phyloP scores from a whole-genome alignment of 352 stramenopile genomes.

The Pythium coloratum region DNA sequence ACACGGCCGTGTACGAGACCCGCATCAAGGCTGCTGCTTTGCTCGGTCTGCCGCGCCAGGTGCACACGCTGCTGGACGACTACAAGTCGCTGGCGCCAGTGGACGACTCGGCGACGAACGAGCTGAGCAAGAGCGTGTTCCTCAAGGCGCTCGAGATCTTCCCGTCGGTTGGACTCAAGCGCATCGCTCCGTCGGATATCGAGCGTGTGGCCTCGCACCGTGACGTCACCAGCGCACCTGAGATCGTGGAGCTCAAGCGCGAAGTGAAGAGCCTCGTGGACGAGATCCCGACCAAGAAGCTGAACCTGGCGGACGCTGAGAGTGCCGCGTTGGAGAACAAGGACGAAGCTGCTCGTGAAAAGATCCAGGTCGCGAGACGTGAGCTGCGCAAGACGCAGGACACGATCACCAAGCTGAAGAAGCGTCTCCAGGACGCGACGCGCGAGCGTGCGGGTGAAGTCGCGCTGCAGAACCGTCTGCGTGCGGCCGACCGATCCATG shows the following conservation, averaged over 20 bases:
- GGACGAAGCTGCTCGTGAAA: background rate
- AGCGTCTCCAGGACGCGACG: constrained; percentile 41
- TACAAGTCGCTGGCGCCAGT: constrained; percentile 42
- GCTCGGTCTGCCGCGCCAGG: constrained; percentile 40
- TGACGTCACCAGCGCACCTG: constrained; percentile 1
- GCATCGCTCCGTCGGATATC: constrained; percentile 9
- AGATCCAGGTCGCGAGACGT: constrained; percentile 4
- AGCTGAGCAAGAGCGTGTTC: constrained; percentile 19
- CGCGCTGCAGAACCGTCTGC: constrained; percentile 50
- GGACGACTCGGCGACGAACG: background rate
- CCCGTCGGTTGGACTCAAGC: constrained; percentile 21
- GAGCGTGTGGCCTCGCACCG: constrained; percentile 5
- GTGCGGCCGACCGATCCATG: constrained; percentile 43
- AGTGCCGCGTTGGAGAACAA: background rate
- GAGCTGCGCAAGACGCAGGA: constrained; percentile 38
- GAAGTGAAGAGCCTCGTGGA: constrained; percentile 6
- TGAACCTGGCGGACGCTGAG: background rate
- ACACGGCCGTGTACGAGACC: constrained; percentile 56
- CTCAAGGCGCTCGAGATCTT: constrained; percentile 30
- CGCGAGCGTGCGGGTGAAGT: constrained; percentile 42
- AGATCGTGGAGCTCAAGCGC: constrained; percentile 15
- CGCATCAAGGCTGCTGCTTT: constrained; percentile 63
- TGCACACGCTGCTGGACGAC: constrained; percentile 60
- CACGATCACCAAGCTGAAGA: constrained; percentile 29
- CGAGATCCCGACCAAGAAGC: constrained; percentile 14